A percentile compares a stretch with the other conserved stretches of the same genome.
These are phyloP conservation scores for Starmera quercuum DNA, from an alignment of 805 yeast species.

Conservation along the genomic window DNA sequence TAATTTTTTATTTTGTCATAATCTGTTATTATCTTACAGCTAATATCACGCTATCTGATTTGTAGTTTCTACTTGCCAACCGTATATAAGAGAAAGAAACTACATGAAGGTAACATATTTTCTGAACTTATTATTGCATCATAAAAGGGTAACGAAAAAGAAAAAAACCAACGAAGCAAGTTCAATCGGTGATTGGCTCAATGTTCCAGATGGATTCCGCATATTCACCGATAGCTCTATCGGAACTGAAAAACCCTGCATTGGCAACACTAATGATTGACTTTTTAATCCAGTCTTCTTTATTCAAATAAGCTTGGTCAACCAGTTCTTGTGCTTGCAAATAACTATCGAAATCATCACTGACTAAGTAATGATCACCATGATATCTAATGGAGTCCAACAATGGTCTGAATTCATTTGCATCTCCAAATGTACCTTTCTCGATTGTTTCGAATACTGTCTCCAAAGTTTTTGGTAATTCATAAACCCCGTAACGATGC, in stretches of 20 bases:
- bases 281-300: conserved; percentile 70
- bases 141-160: no score
- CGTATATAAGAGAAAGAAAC: no score
- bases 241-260: conserved; percentile 89
- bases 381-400: conserved; percentile 63
- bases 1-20: no score
- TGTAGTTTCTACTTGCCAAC: no score
- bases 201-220: conserved; percentile 91
- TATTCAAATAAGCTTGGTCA: conserved; percentile 62
- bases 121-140: no score
- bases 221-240: conserved; percentile 85
- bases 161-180: not conserved
- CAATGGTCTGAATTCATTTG: conserved; percentile 56
- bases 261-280: conserved; percentile 76
- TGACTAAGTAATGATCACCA: conserved; percentile 82
- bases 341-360: conserved; percentile 85
- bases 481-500: conserved; percentile 50
- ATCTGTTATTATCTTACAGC: no score
- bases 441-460: conserved; percentile 63
- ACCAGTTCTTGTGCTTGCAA: conserved; percentile 72
- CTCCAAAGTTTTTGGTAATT: conserved; percentile 50
- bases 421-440: conserved; percentile 63
- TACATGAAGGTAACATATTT: no score
- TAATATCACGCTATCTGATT: no score
- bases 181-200: conserved; percentile 46